Evolutionary conservation across 257 asterid species (phyloP), one percentile per base, ranked within the genome.

Genomic region (Penstemon davidsonii): DNA sequence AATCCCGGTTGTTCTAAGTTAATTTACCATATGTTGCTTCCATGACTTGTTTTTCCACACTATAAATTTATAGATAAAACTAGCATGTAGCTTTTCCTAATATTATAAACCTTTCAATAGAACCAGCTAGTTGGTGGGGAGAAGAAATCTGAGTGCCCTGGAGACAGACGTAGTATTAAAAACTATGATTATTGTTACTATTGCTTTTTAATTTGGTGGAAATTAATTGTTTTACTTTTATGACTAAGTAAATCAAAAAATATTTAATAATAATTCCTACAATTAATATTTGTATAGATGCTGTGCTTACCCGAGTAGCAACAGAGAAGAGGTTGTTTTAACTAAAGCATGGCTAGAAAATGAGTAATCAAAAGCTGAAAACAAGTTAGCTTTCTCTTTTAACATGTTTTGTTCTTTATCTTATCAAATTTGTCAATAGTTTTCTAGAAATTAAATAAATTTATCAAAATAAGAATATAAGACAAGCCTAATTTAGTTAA

Each of bases 281-380:
- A 54, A 10, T 19, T 6, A 15, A 54, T 18, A 25, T 25, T 25
- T 25, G 33, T 54, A 15, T 8, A 54, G 60, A 54, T 12, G 39
- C 11, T 6, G 60, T 54, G 33, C 15, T 54, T 15, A 5, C 60
- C 15, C 39, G 60, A 15, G n/a, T 15, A 19, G 60, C 39, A 18
- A 54, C 60, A 7, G 60, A 54, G 60, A 54, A 54, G n/a, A 19
- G 38, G 60, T 6, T 54, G 60, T 54, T 54, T 15, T 54, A 7
- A 3, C 33, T 39, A 54, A 39, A 15, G 60, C 60, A 15, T 54
- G 60, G 60, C 8, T 19, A 12, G 60, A 54, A 5, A 54, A 36
- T 54, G 60, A 54, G 60, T 15, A 54, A 39, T 19, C 40, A 19
- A 54, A 54, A 54, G 60, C 60, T 54, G 60, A 54, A 54, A 54